phyloP scores from a whole-genome alignment of 2,329 filamentous ascomycete species.

The Trichoderma gracile region DNA sequence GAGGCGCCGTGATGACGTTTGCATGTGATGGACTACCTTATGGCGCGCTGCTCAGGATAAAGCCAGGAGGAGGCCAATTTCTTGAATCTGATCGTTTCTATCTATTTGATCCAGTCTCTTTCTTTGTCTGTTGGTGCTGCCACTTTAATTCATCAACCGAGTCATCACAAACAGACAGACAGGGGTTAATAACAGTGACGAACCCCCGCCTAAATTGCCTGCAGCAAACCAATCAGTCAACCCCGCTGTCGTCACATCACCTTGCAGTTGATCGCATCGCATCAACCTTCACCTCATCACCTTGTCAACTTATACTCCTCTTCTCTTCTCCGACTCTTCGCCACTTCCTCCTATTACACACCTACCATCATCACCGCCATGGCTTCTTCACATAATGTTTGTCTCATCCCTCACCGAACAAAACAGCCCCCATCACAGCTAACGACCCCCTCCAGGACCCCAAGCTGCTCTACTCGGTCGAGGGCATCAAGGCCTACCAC shows the following conservation, averaged over 20 bases:
- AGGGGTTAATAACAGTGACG: neutral
- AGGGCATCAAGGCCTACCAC: conserved; percentile 88
- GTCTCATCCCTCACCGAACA: neutral
- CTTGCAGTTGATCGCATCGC: conserved; percentile 1
- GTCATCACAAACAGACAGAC: neutral
- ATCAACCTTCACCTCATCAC: neutral
- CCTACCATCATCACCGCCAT: neutral
- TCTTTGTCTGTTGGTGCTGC: neutral
- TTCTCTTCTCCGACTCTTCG: neutral
- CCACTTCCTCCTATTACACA: neutral
- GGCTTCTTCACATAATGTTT: conserved; percentile 26
- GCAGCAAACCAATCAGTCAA: neutral
- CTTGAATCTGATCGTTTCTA: neutral
- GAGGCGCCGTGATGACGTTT: conserved; percentile 23
- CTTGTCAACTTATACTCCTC: neutral
- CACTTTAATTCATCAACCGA: neutral
- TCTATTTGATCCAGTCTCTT: neutral
- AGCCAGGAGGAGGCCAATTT: neutral
- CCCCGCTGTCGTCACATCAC: neutral
- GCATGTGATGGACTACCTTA: too few species aligned
- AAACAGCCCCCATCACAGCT: neutral
- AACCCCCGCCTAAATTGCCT: neutral
- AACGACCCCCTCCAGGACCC: conserved; percentile 48
- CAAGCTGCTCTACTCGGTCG: conserved; percentile 69
- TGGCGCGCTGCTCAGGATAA: neutral